Conservation (phyloP, 257 asterid species). For the Linaria vulgaris region DNA sequence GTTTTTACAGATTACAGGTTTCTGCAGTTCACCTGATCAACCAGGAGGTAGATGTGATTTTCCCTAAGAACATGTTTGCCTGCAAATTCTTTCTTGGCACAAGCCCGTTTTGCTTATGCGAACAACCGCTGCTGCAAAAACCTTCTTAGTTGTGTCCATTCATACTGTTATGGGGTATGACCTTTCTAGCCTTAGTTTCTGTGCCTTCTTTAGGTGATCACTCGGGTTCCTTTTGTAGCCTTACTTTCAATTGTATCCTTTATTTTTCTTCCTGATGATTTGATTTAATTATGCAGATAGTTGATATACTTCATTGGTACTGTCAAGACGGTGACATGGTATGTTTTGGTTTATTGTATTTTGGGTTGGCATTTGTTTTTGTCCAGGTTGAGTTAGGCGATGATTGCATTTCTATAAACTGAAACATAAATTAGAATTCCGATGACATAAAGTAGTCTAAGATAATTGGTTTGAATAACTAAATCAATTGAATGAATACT, state of each 20-base stretch:
- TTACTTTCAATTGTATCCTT: constrained; percentile 6
- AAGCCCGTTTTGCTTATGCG: constrained; percentile 4
- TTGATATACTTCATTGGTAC: constrained; percentile 77
- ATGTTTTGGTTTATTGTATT: constrained; percentile 21
- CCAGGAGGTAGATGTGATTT: no score
- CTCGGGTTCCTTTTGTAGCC: not conserved
- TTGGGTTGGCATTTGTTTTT: not conserved
- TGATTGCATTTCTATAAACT: no score
- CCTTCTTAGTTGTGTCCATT: not conserved
- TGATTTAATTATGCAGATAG: constrained; percentile 58
- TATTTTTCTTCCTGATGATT: constrained; percentile 20
- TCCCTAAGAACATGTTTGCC: not conserved
- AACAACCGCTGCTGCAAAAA: not conserved
- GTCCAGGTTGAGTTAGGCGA: not conserved
- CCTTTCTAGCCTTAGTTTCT: constrained; percentile 1
- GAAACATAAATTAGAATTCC: no score
- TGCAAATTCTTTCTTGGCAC: constrained; percentile 13
- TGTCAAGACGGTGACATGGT: constrained; percentile 86
- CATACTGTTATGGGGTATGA: not conserved
- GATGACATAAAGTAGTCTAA: no score
- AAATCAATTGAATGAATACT: no score
- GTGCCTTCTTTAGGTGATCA: constrained; percentile 11
- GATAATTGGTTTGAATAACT: no score
- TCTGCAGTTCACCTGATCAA: no score
- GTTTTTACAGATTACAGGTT: no score